A percentile compares a stretch with the other conserved stretches of the same genome.
These are phyloP conservation scores for Nelumbo lutea DNA, from an alignment of 164 flowering plant species.

Conservation along the genomic window DNA sequence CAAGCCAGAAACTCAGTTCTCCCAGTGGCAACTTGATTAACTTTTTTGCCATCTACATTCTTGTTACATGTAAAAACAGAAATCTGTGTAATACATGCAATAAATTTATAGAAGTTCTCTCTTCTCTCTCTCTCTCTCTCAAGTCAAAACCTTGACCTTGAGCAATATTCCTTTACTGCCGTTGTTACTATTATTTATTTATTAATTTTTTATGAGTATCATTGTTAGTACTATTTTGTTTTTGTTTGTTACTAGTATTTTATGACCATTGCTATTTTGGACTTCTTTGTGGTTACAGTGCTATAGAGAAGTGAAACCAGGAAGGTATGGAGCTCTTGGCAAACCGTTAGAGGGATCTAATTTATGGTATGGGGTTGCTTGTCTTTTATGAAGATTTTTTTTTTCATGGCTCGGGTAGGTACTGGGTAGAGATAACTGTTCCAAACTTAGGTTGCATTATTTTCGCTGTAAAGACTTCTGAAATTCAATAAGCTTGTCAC, in stretches of 20 bases:
- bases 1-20: no score
- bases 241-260: background rate
- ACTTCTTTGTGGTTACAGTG: conserved; percentile 32
- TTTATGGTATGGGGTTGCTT: conserved; percentile 40
- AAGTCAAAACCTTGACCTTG: no score
- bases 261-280: background rate
- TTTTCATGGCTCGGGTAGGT: background rate
- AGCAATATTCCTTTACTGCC: no score
- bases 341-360: conserved; percentile 64
- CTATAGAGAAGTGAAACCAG: conserved; percentile 58
- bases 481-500: background rate
- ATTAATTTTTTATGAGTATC: no score
- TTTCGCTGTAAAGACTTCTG: background rate
- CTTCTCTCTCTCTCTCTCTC: no score
- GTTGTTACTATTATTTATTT: no score
- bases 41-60: no score
- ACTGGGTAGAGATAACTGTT: background rate
- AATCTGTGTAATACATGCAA: no score
- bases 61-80: no score
- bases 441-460: background rate
- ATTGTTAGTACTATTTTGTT: no score
- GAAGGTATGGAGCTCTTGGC: conserved; percentile 72
- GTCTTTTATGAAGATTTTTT: background rate
- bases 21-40: no score
- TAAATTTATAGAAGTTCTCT: no score